Percentiles rank a stretch among this genome's conserved stretches.
These are phyloP conservation scores for Sporisorium sorghi DNA, from an alignment of 1,284 basidiomycete genomes.

Conservation along the genomic window DNA sequence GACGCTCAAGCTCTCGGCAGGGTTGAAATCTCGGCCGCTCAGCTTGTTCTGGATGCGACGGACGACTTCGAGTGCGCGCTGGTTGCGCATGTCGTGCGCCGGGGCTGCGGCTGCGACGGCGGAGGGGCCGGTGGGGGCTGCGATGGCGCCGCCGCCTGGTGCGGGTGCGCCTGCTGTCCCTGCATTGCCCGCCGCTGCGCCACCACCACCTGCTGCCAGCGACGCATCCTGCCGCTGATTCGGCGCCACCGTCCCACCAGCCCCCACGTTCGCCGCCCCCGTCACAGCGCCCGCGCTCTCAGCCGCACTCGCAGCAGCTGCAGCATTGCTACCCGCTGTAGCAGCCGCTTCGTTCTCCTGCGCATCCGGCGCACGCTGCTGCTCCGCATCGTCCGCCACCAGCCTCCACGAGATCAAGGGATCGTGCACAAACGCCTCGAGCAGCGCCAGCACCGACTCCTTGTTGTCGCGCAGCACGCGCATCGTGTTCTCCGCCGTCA, in stretches of 20 bases:
- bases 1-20: slow-evolving; percentile 52
- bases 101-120: not conserved
- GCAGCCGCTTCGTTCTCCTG: slow-evolving; percentile 55
- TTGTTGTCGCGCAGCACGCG: slow-evolving; percentile 94
- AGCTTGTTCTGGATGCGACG: slow-evolving; percentile 67
- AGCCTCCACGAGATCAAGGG: slow-evolving; percentile 75
- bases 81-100: slow-evolving; percentile 57
- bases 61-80: slow-evolving; percentile 66
- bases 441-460: slow-evolving; percentile 95
- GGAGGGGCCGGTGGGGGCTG: not conserved
- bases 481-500: slow-evolving; percentile 98
- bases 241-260: slow-evolving; percentile 2
- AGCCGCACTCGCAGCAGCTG: slow-evolving; percentile 18
- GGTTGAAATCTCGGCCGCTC: slow-evolving; percentile 65
- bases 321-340: slow-evolving; percentile 1
- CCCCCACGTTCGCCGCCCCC: slow-evolving; percentile 13
- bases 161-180: not conserved
- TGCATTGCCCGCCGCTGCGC: too few species aligned
- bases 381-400: slow-evolving; percentile 52
- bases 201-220: too few species aligned
- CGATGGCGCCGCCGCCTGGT: slow-evolving; percentile 11
- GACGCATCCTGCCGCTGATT: slow-evolving; percentile 16
- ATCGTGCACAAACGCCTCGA: slow-evolving; percentile 82
- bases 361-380: slow-evolving; percentile 59
- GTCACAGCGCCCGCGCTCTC: not conserved